phyloP scores from a whole-genome alignment of 176 grass and related monocot species.

The Cenchrus americanus region DNA sequence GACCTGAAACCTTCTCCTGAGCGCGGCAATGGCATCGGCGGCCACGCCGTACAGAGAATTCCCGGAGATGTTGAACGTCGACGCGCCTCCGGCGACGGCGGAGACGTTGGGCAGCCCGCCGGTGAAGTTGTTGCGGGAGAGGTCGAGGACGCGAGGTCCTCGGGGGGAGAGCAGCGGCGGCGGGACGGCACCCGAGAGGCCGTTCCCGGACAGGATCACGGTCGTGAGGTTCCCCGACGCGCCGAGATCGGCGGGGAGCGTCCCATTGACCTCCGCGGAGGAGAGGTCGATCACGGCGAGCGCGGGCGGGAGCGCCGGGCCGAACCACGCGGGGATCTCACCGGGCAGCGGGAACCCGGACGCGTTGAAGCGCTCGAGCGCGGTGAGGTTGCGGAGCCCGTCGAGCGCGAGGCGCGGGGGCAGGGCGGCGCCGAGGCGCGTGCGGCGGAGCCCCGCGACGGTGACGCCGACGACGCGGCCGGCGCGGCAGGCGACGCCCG shows the following conservation, averaged over 20 bases:
- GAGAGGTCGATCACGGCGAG: conserved; percentile 70
- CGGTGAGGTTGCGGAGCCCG: conserved; percentile 56
- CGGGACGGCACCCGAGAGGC: conserved; percentile 54
- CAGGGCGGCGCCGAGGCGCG: conserved; percentile 34
- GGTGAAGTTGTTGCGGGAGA: conserved; percentile 76
- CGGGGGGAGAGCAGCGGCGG: conserved; percentile 42
- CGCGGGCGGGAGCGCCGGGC: conserved; percentile 31
- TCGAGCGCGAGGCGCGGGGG: conserved; percentile 50
- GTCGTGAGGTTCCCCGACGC: conserved; percentile 49
- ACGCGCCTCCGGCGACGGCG: background rate
- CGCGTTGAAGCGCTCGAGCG: conserved; percentile 75
- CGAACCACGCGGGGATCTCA: conserved; percentile 70
- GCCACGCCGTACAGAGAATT: conserved; percentile 69
- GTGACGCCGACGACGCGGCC: conserved; percentile 70
- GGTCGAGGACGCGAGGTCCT: conserved; percentile 56
- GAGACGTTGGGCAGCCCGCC: conserved; percentile 44
- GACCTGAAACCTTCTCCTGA: conserved; percentile 48
- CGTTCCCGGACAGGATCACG: conserved; percentile 55
- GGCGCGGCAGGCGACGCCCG: conserved; percentile 58
- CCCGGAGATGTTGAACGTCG: conserved; percentile 64
- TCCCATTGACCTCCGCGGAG: conserved; percentile 47
- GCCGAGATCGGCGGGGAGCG: conserved; percentile 64
- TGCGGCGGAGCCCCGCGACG: conserved; percentile 70
- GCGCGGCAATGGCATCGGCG: conserved; percentile 15
- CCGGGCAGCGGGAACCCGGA: conserved; percentile 80